Conservation (phyloP, 164 flowering plant species). For the grape (Vitis vinifera) region DNA sequence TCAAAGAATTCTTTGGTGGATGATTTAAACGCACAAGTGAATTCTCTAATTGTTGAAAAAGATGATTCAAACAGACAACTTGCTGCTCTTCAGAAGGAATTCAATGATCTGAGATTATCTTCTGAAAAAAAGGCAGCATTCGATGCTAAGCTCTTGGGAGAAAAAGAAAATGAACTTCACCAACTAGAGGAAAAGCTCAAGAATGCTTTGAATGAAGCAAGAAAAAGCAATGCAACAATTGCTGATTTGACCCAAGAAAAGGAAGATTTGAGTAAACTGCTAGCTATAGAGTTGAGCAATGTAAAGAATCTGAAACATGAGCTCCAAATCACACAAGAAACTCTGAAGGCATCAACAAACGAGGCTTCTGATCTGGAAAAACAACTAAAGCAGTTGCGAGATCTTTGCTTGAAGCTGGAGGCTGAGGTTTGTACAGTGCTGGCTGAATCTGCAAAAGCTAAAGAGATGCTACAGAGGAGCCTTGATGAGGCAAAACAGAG, state of each 20-base stretch:
- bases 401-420: slow-evolving; percentile 49
- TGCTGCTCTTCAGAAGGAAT: slow-evolving; percentile 39
- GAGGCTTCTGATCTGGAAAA: slow-evolving; percentile 48
- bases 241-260: slow-evolving; percentile 51
- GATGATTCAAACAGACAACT: slow-evolving; percentile 38
- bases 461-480: slow-evolving; percentile 33
- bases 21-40: slow-evolving; percentile 43
- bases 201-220: slow-evolving; percentile 35
- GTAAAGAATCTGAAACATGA: slow-evolving; percentile 49
- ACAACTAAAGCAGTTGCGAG: slow-evolving; percentile 45
- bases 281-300: slow-evolving; percentile 41
- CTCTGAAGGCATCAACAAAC: slow-evolving; percentile 40
- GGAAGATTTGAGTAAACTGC: slow-evolving; percentile 40
- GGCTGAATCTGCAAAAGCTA: slow-evolving; percentile 44
- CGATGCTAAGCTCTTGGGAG: slow-evolving; percentile 50
- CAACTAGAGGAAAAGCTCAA: slow-evolving; percentile 51
- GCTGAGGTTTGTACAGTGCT: slow-evolving; percentile 45
- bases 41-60: slow-evolving; percentile 44
- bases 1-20: slow-evolving; percentile 35
- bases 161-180: slow-evolving; percentile 46
- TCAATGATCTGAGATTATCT: slow-evolving; percentile 44
- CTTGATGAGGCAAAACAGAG: slow-evolving; percentile 49
- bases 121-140: slow-evolving; percentile 52
- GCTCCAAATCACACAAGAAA: slow-evolving; percentile 42
- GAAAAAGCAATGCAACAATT: slow-evolving; percentile 29